Conservation (phyloP, 106 monocot species). For the Ottelia alismoides region DNA sequence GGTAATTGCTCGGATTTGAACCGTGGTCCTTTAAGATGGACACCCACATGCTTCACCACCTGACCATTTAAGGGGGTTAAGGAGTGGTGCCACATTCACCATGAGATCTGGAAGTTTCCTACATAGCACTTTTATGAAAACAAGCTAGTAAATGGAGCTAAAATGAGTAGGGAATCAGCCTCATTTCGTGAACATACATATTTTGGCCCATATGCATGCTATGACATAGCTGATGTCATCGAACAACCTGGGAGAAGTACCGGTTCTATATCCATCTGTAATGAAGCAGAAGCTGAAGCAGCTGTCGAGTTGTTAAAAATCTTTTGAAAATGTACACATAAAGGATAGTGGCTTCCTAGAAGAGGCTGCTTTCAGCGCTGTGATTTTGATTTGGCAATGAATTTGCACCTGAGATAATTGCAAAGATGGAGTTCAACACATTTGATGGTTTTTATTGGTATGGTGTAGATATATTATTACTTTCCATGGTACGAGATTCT, state of each 20-base stretch:
- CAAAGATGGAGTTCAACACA: conserved; percentile 88
- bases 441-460: conserved; percentile 99
- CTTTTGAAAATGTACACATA: conserved; percentile 48
- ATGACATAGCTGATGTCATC: conserved; percentile 65
- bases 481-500: conserved; percentile 94
- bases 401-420: conserved; percentile 50
- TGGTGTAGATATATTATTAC: conserved; percentile 83
- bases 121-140: conserved; percentile 90
- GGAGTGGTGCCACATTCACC: conserved; percentile 99
- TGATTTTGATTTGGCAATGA: conserved; percentile 41
- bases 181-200: conserved; percentile 49
- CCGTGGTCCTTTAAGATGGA: too few species aligned
- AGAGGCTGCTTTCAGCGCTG: conserved; percentile 67
- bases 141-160: conserved; percentile 57
- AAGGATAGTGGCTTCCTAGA: conserved; percentile 91
- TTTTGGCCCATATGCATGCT: conserved; percentile 87
- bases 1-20: too few species aligned
- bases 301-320: conserved; percentile 55
- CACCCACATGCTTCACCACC: too few species aligned
- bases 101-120: conserved; percentile 89
- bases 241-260: conserved; percentile 60
- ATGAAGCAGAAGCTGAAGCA: conserved; percentile 75
- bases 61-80: too few species aligned
- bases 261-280: conserved; percentile 66
- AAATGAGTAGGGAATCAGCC: conserved; percentile 44